Conservation (phyloP, 306 rosid species). For the Mimosa bimucronata region DNA sequence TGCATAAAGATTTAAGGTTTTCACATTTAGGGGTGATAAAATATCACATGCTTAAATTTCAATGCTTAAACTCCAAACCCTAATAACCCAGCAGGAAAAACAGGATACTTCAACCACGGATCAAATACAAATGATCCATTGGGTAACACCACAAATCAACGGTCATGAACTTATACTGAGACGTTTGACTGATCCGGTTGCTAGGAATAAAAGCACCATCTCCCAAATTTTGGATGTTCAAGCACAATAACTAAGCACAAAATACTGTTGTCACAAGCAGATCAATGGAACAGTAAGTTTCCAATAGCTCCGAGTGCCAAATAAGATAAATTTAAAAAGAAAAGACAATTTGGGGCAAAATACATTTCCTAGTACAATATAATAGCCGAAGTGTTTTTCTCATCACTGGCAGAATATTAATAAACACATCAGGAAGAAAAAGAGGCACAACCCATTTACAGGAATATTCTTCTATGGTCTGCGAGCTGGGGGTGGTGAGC, state of each 20-base stretch:
- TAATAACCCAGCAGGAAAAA: background rate
- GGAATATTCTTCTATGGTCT: conserved; percentile 57
- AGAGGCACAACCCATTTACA: conserved; percentile 9
- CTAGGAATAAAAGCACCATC: background rate
- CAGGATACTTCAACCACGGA: background rate
- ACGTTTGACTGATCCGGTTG: conserved; percentile 3
- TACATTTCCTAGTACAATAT: conserved; percentile 29
- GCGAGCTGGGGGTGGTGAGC: conserved; percentile 77
- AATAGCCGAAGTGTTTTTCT: conserved; percentile 25
- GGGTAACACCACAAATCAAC: background rate
- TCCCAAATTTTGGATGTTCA: conserved; percentile 22
- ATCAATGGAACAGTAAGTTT: conserved; percentile 12
- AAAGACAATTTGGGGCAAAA: conserved; percentile 17
- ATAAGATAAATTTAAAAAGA: conserved; percentile 8
- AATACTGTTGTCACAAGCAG: conserved; percentile 3
- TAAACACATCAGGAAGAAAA: conserved; percentile 32
- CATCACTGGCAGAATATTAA: conserved; percentile 24
- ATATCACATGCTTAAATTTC: background rate
- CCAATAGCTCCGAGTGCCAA: conserved; percentile 29
- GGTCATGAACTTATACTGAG: background rate
- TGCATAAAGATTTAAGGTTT: too few species aligned
- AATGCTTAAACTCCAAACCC: background rate
- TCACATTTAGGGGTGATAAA: background rate
- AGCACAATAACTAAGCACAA: conserved; percentile 17
- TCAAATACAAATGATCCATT: background rate